Conservation (phyloP, 768 basidiomycete species). For the Tricholoma terreum region DNA sequence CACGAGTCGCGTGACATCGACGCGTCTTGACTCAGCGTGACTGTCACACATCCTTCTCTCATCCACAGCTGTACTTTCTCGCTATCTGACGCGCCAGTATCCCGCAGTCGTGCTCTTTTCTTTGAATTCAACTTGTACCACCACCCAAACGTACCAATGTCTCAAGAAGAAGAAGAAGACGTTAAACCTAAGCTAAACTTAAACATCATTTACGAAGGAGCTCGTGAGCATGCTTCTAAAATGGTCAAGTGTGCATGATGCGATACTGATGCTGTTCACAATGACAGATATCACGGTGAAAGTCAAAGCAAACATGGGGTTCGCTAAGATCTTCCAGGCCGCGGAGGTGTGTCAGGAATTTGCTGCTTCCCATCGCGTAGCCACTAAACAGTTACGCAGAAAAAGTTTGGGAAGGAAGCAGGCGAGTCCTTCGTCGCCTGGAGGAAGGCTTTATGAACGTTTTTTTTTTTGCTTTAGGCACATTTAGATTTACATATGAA, state of each 20-base stretch:
- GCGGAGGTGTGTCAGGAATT: slow-evolving; percentile 48
- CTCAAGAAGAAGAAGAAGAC: slow-evolving; percentile 52
- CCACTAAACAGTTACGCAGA: slow-evolving; percentile 31
- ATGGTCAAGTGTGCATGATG: neutral
- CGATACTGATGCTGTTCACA: neutral
- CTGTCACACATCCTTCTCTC: slow-evolving; percentile 7
- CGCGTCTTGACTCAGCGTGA: slow-evolving; percentile 6
- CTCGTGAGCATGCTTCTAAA: slow-evolving; percentile 35
- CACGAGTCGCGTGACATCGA: slow-evolving; percentile 1
- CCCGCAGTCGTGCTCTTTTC: neutral
- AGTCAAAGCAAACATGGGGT: slow-evolving; percentile 61
- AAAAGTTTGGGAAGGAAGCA: slow-evolving; percentile 55
- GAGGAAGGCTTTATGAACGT: neutral
- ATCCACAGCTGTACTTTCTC: slow-evolving; percentile 1
- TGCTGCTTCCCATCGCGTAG: neutral
- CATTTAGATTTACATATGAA: slow-evolving; percentile 60
- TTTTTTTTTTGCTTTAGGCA: slow-evolving; percentile 36
- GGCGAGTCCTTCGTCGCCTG: slow-evolving; percentile 28
- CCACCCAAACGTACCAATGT: slow-evolving; percentile 28
- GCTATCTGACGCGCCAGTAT: neutral
- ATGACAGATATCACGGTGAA: slow-evolving; percentile 60
- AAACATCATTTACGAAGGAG: slow-evolving; percentile 52
- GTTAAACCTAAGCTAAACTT: slow-evolving; percentile 72
- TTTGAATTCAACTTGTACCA: neutral
- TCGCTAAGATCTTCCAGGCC: slow-evolving; percentile 64